Percentiles rank a stretch among this genome's conserved stretches.
These are phyloP conservation scores for Lachancea quebecensis DNA, from an alignment of 805 yeast genomes.

Conservation along the genomic window DNA sequence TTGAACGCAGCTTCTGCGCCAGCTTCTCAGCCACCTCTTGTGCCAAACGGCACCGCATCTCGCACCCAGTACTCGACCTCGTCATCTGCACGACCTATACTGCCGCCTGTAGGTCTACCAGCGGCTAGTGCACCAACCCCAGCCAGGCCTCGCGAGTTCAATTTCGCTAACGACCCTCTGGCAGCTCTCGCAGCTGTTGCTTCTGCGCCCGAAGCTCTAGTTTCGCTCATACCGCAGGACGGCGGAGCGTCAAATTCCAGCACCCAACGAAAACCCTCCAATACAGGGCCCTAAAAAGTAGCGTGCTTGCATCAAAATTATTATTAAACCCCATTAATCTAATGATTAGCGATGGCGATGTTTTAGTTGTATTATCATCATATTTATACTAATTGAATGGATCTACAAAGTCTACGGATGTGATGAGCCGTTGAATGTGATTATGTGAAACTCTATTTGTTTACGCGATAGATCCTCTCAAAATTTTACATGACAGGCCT, in stretches of 20 bases:
- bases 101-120: conserved; percentile 9
- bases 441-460: background rate
- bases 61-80: background rate
- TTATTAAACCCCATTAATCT: background rate
- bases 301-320: too few relatives aligned
- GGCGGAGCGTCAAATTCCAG: conserved; percentile 1
- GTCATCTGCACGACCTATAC: background rate
- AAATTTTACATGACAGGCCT: background rate
- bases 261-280: too few relatives aligned
- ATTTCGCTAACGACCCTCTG: conserved; percentile 31
- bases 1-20: conserved; percentile 2
- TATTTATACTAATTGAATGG: background rate
- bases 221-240: conserved; percentile 5
- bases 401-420: background rate
- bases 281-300: too few relatives aligned
- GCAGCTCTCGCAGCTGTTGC: conserved; percentile 35
- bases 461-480: background rate
- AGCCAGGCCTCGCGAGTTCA: conserved; percentile 7
- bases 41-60: background rate
- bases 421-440: background rate
- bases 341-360: background rate
- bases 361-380: background rate
- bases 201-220: conserved; percentile 28
- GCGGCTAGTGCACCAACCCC: background rate
- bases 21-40: background rate